Evolutionary conservation across 352 stramenopile species (phyloP), one percentile per base, ranked within the genome.

Genomic region (Globisporangium uncinulatum): DNA sequence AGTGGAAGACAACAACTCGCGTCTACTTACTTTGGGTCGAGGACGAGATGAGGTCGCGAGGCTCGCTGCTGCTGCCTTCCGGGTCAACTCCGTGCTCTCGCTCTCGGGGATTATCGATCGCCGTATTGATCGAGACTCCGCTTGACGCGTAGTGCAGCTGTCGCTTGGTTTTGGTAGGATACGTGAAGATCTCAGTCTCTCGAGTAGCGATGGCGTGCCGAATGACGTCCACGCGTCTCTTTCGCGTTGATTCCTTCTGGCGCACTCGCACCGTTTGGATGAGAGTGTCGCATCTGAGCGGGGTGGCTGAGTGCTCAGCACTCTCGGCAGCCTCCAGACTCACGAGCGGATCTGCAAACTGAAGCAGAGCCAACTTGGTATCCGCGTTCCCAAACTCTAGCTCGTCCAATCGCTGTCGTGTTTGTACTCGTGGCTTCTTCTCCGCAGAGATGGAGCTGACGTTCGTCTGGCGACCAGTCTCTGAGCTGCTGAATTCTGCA

Each of bases 1-100:
- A 39, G 1, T 39, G 34, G 34, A 4, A 15, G 41, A 60, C 29
- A 24, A 10, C 31, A 53, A 13, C 32, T 11, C 21, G 31, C 15
- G 34, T 39, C 7, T 13, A 54, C 59, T 14, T 50, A 65, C 59
- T 56, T 34, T 60, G 59, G 6, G 59, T 32, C 45, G 52, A 37
- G 39, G 56, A 65, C 21, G 37, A 51, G 41, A 65, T 60, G 9
- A 15, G 45, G n/a, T 31, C 53, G 9, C 1, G 6, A 17, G 20
- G 13, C 7, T 49, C 32, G 14, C 48, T 43, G 4, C 9, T 8
- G 29, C 14, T 44, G 17, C 39, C 51, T 34, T 39, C 21, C 11
- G 39, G 24, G 29, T 7, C 24, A 9, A 21, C 2, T 37, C 15
- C 15, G 29, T 6, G 45, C 34, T 6, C 1, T 11, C 13, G 34